Evolutionary conservation across 352 stramenopile genomes (phyloP).

Genomic region (Globisporangium iwayamae): DNA sequence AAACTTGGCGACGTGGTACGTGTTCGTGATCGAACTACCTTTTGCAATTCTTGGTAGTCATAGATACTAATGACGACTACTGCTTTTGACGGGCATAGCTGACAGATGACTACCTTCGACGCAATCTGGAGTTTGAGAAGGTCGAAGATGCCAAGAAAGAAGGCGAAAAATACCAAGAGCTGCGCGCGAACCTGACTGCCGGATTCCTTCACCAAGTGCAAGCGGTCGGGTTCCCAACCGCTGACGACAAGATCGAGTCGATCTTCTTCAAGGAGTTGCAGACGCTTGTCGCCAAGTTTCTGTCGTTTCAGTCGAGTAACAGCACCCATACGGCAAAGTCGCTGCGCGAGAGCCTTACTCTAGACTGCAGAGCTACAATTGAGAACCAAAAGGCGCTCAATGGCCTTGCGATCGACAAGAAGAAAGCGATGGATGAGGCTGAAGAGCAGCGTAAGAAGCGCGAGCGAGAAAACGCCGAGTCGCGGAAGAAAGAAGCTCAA

Average conservation of each 20-base stretch:
- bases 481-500: conserved; percentile 56
- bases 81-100: conserved; percentile 31
- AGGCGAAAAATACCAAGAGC: conserved; percentile 56
- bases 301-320: conserved; percentile 40
- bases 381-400: conserved; percentile 79
- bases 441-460: conserved; percentile 59
- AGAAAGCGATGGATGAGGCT: conserved; percentile 47
- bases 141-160: conserved; percentile 55
- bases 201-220: conserved; percentile 59
- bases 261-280: conserved; percentile 57
- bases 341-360: conserved; percentile 53
- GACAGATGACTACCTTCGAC: conserved; percentile 60
- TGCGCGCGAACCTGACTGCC: conserved; percentile 47
- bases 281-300: conserved; percentile 54
- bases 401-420: conserved; percentile 60
- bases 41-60: background rate
- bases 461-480: conserved; percentile 45
- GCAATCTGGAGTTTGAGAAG: conserved; percentile 61
- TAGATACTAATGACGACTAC: background rate
- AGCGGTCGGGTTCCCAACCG: conserved; percentile 48
- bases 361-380: conserved; percentile 50
- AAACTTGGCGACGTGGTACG: conserved; percentile 74
- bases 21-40: conserved; percentile 10
- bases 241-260: conserved; percentile 59
- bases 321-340: conserved; percentile 43